Evolutionary conservation across 2,329 filamentous ascomycete species (phyloP).

Genomic region (Fusarium sp.): DNA sequence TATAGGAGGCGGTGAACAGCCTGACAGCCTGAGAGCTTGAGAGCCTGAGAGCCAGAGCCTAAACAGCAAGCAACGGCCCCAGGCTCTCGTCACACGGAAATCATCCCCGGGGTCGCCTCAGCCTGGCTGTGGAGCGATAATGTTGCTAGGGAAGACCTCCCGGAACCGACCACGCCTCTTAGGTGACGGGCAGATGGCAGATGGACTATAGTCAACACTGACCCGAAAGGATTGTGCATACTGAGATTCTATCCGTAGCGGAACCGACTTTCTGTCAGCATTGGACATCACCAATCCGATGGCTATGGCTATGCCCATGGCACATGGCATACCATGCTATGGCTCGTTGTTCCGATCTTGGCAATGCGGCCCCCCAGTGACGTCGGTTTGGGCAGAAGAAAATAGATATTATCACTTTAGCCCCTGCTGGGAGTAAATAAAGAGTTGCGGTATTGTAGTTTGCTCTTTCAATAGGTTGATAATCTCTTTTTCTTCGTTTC

Average conservation of each 20-base stretch:
- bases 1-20: conserved; percentile 48
- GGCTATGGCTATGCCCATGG: conserved; percentile 39
- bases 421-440: conserved; percentile 35
- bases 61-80: conserved; percentile 26
- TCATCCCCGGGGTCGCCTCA: conserved; percentile 46
- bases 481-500: not conserved
- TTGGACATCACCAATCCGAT: conserved; percentile 31
- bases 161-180: conserved; percentile 38
- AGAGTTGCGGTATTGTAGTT: conserved; percentile 35
- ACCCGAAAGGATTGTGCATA: conserved; percentile 9
- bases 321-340: conserved; percentile 41
- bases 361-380: conserved; percentile 41
- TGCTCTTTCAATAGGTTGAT: conserved; percentile 24
- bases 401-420: conserved; percentile 39
- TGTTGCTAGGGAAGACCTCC: conserved; percentile 37
- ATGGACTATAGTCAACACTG: not conserved
- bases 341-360: conserved; percentile 37
- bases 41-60: not conserved
- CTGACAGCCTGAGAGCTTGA: conserved; percentile 5
- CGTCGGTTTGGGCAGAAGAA: conserved; percentile 45
- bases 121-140: conserved; percentile 44
- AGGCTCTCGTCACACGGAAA: conserved; percentile 48
- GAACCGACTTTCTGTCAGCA: conserved; percentile 31
- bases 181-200: conserved; percentile 23
- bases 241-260: conserved; percentile 18